Evolutionary conservation across 371 early-diverging fungal genomes (phyloP), one percentile per base, ranked within the genome.

Genomic region (Mucor racemosus): DNA sequence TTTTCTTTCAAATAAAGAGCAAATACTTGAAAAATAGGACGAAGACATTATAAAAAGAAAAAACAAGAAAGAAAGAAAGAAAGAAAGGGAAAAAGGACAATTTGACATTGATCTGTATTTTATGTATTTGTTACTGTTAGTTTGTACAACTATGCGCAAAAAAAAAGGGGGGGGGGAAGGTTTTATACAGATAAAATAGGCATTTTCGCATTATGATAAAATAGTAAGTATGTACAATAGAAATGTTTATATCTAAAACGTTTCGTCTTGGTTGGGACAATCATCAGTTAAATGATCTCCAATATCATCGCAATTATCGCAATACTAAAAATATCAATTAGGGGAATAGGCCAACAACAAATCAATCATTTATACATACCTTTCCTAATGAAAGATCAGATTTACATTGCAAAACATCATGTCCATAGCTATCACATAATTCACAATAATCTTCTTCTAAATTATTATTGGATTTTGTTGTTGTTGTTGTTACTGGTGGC

Each of bases 281-380:
- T 88, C 84, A 14, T 83, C 80, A 0, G 91, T 91, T 64, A 79
- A 77, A 60, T 91, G 91, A 15, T 72, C 66, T 21, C 79, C 84
- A 77, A 82, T 85, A 50, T 77, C 80, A 67, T 91, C 89, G 72
- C 91, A 91, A 68, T 91, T 89, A 57, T 89, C 90, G 71, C 91
- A 91, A 67, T 86, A 91, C 79, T 87, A 76, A 7, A 31, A 41
- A 31, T 53, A 40, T 56, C 3, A 46, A 58, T 54, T 53, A 34
- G 13, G 41, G 41, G 34, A 55, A 13, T 4, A 11, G 38, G 4
- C 38, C 11, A 7, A 34, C 31, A n/a, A 34, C 26, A 21, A 35
- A 55, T 8, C 6, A 44, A 7, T 44, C 11, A n/a, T 14, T 26
- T 7, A 44, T 44, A 38, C 50, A 50, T 50, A 50, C 50, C 50